phyloP scores from a whole-genome alignment of 176 grass and related monocot species.

The Juncus inflexus region DNA sequence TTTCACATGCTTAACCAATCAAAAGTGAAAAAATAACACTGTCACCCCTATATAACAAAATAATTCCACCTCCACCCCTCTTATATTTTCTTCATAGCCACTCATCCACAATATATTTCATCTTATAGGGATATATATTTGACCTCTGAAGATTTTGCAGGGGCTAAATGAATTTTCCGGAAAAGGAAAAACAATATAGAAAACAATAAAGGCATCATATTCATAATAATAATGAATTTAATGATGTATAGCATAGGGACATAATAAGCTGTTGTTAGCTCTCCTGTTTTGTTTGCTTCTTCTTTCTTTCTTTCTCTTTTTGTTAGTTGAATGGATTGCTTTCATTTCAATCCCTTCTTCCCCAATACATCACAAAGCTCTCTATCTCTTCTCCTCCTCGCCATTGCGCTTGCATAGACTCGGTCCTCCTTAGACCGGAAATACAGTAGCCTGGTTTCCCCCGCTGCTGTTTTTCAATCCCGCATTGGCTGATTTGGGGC shows the following conservation, averaged over 20 bases:
- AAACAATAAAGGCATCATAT: too few relatives aligned
- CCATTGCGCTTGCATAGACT: background rate
- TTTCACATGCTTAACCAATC: too few relatives aligned
- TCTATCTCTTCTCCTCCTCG: background rate
- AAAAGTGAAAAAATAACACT: too few relatives aligned
- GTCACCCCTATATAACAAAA: too few relatives aligned
- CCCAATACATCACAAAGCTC: constrained; percentile 10
- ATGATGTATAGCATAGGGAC: constrained; percentile 12
- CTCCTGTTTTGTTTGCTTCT: constrained; percentile 3
- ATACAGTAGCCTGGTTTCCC: background rate
- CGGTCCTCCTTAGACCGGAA: background rate
- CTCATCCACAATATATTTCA: too few relatives aligned
- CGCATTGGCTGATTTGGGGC: background rate
- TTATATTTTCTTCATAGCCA: too few relatives aligned
- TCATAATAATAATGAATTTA: constrained; percentile 5
- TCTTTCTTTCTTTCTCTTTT: constrained; percentile 12
- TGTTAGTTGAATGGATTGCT: constrained; percentile 34
- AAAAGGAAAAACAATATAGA: too few relatives aligned
- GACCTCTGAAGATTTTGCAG: too few relatives aligned
- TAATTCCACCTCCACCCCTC: too few relatives aligned
- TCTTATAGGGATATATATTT: too few relatives aligned
- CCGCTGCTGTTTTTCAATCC: background rate
- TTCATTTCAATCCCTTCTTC: constrained; percentile 23
- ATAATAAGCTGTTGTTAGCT: constrained; percentile 3
- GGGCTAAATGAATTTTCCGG: too few relatives aligned